phyloP scores from a whole-genome alignment of 2,329 filamentous ascomycete genomes.

The Emmonsiellopsis sp. region DNA sequence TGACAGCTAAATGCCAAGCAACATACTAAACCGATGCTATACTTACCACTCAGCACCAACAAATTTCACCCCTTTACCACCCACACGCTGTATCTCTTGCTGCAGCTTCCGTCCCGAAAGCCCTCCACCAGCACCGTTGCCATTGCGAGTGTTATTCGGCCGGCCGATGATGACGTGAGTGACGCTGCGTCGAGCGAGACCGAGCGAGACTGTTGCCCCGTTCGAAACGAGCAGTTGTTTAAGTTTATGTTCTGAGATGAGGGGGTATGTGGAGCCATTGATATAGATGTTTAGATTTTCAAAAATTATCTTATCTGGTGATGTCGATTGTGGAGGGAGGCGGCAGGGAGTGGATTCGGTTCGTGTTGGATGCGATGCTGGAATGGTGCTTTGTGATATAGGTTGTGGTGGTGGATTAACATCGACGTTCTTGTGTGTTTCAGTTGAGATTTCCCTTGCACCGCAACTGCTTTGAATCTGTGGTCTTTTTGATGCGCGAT shows the following conservation, averaged over 20 bases:
- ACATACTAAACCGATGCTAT: neutral
- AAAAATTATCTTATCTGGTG: slow-evolving; percentile 48
- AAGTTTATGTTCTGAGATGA: slow-evolving; percentile 76
- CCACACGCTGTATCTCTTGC: slow-evolving; percentile 60
- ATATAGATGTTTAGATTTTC: slow-evolving; percentile 67
- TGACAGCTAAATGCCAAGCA: too few species aligned
- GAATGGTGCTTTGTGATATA: neutral
- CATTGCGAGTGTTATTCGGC: slow-evolving; percentile 30
- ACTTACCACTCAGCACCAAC: slow-evolving; percentile 71
- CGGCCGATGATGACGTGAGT: slow-evolving; percentile 78
- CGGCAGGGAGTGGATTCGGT: neutral
- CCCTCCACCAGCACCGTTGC: slow-evolving; percentile 57
- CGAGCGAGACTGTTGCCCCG: slow-evolving; percentile 62
- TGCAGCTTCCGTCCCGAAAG: slow-evolving; percentile 71
- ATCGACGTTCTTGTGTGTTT: neutral
- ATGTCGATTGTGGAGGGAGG: slow-evolving; percentile 8
- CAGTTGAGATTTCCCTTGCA: neutral
- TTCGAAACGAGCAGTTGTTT: slow-evolving; percentile 68
- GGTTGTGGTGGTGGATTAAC: neutral
- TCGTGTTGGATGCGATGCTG: neutral
- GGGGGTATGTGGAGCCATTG: slow-evolving; percentile 75
- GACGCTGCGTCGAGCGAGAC: slow-evolving; percentile 62
- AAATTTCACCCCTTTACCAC: slow-evolving; percentile 66
- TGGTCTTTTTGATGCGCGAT: neutral
- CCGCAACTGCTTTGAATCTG: neutral